phyloP scores from a whole-genome alignment of 2,329 filamentous ascomycete species.

The Sclerotinia minor region DNA sequence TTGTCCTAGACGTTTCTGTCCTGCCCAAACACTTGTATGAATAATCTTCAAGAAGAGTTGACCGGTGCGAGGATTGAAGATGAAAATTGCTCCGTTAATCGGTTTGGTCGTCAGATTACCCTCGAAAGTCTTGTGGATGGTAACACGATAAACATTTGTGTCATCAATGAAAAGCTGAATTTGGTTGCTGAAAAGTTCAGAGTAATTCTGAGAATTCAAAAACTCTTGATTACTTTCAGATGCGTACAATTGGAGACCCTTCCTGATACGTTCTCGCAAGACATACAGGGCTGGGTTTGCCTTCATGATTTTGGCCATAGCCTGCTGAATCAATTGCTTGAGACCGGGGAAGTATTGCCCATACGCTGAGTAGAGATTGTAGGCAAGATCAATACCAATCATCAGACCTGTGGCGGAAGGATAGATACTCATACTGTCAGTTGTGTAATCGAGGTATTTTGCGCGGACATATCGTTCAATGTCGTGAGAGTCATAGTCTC shows the following conservation, averaged over 20 bases:
- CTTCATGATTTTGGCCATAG: slow-evolving; percentile 99
- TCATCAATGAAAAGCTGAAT: slow-evolving; percentile 99
- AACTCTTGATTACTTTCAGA: slow-evolving; percentile 99
- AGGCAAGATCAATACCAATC: slow-evolving; percentile 96
- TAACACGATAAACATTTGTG: slow-evolving; percentile 98
- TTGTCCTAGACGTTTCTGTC: slow-evolving; percentile 97
- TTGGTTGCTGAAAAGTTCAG: slow-evolving; percentile 97
- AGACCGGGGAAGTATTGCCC: slow-evolving; percentile 98
- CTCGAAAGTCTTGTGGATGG: slow-evolving; percentile 99
- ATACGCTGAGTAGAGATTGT: slow-evolving; percentile 97
- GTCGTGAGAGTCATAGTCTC: slow-evolving; percentile 98
- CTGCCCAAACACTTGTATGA: slow-evolving; percentile 98
- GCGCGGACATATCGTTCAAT: slow-evolving; percentile 97
- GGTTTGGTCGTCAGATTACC: slow-evolving; percentile 98
- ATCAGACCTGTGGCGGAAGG: slow-evolving; percentile 95
- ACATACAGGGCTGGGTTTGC: slow-evolving; percentile 97
- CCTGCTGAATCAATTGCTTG: slow-evolving; percentile 93
- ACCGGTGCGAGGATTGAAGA: slow-evolving; percentile 98
- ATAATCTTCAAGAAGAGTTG: slow-evolving; percentile 99
- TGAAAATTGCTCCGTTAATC: slow-evolving; percentile 99
- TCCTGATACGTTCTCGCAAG: slow-evolving; percentile 93
- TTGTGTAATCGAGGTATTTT: slow-evolving; percentile 98
- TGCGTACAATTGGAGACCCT: slow-evolving; percentile 95
- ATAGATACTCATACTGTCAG: slow-evolving; percentile 98
- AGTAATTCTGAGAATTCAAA: slow-evolving; percentile 98